phyloP scores from a whole-genome alignment of 345 rosid species.

The Lepidium didymum region DNA sequence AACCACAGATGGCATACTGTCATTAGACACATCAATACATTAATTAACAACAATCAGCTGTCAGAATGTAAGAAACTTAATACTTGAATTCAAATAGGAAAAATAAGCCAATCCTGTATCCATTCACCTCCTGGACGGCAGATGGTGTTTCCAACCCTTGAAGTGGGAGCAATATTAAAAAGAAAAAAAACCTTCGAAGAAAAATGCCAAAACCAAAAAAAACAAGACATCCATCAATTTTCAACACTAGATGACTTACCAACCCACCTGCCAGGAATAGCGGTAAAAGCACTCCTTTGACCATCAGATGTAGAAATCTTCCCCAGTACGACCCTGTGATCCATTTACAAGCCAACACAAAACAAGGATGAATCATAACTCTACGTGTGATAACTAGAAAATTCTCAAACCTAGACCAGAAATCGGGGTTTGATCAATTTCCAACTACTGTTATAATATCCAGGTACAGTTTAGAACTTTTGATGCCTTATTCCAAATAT shows the following conservation, averaged over 20 bases:
- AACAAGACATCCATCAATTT: not conserved
- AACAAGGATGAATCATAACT: slow-evolving; percentile 26
- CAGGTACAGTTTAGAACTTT: not conserved
- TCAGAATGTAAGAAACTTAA: not conserved
- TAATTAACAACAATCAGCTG: not conserved
- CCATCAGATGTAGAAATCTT: slow-evolving; percentile 86
- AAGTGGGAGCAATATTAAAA: not conserved
- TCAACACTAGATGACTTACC: slow-evolving; percentile 55
- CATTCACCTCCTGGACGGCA: not conserved
- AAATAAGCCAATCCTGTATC: not conserved
- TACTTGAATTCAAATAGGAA: not conserved
- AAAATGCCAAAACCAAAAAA: not conserved
- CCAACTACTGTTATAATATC: slow-evolving; percentile 8
- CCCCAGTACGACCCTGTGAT: slow-evolving; percentile 97
- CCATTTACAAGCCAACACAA: slow-evolving; percentile 40
- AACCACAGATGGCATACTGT: slow-evolving; percentile 2
- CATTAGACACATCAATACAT: not conserved
- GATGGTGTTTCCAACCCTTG: not conserved
- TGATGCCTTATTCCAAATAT: not conserved
- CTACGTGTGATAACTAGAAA: slow-evolving; percentile 26
- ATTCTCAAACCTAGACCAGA: slow-evolving; percentile 18
- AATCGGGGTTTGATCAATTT: not conserved
- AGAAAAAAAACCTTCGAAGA: not conserved
- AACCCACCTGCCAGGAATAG: slow-evolving; percentile 88
- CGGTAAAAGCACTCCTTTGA: slow-evolving; percentile 78